Base-by-base conservation (phyloP, 2,329 filamentous ascomycete genomes). In the Bipolaris gigantea region DNA sequence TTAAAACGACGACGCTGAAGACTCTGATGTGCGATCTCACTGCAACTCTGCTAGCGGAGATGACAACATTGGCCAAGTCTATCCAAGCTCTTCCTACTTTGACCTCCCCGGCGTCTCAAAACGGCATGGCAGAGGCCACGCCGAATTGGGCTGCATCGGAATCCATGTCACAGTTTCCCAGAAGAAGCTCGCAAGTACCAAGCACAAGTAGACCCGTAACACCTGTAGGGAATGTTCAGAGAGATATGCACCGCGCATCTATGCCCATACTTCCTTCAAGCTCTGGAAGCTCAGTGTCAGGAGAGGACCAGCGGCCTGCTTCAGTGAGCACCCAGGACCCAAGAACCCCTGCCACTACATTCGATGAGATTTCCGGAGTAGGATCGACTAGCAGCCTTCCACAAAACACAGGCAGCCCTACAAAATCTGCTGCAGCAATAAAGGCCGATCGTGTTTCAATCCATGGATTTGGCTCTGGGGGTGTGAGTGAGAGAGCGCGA, bases 401-500 rank as follows among this genome's bases (percentile, higher is more conserved):
- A 62, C 76, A 83, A 47, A 64, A 65, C 7, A 61, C 59, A 45
- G 67, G 60, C 55, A 66, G 57, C 32, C 54, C 69, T 10, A 54
- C 61, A 5, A 72, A 66, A 45, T 16, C 68, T 7, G 57, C 52
- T 8, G 47, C 86, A 2, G 84, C 83, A 4, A 89, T 55, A 25
- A 65, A 74, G 76, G 77, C 70, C 79, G 69, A 89, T 83, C 79
- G 84, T 38, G 79, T 83, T 59, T 83, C 83, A 21, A 77, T 83
- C 19, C 81, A 83, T 49, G 90, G 91, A 0, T 91, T 96, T 44
- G 77, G 77, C 3, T 76, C 78, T 21, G 74, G 75, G 9, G 88
- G 88, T 51, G 79, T 88, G 55, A 89, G 87, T 61, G 91, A 96
- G 69, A 82, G 89, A 59, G 89, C 86, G 71, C 87, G 90, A 57